Conservation (phyloP, 192 early-diverging fungal genomes). For the Backusella morwellensis region DNA sequence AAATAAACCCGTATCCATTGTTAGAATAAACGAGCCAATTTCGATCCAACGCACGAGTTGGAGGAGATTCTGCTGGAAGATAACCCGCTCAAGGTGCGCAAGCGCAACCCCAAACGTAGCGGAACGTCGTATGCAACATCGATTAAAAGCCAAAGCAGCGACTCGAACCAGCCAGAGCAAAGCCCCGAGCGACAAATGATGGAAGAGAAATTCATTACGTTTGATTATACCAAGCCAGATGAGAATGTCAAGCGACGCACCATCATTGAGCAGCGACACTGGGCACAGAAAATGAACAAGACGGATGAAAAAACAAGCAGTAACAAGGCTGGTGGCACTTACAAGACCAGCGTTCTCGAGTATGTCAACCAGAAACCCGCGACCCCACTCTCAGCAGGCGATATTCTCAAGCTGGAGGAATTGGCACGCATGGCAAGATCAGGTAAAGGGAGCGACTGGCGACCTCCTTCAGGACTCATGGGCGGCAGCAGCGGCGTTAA, state of each 20-base stretch:
- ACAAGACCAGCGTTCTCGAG: not conserved
- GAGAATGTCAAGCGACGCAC: conserved; percentile 17
- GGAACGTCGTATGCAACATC: conserved; percentile 13
- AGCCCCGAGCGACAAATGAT: conserved; percentile 66
- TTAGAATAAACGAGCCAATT: conserved; percentile 84
- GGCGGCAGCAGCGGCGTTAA: not conserved
- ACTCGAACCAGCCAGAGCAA: not conserved
- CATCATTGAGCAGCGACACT: conserved; percentile 12
- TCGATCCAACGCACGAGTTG: conserved; percentile 94
- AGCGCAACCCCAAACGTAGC: conserved; percentile 46
- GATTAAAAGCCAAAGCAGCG: conserved; percentile 35
- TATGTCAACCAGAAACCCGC: conserved; percentile 1
- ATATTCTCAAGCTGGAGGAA: conserved; percentile 38
- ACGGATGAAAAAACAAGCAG: not conserved
- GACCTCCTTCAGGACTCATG: conserved; percentile 28
- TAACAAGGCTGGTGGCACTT: not conserved
- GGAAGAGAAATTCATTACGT: conserved; percentile 77
- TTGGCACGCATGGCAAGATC: conserved; percentile 27
- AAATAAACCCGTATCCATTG: not conserved
- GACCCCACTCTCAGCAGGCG: conserved; percentile 2
- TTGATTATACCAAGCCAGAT: conserved; percentile 68
- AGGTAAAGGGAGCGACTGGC: conserved; percentile 8
- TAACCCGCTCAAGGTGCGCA: conserved; percentile 85
- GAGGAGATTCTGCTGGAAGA: conserved; percentile 97
- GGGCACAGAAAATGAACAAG: conserved; percentile 32